Evolutionary conservation across 768 basidiomycete genomes (phyloP).

Genomic region (Psilocybe cubensis): DNA sequence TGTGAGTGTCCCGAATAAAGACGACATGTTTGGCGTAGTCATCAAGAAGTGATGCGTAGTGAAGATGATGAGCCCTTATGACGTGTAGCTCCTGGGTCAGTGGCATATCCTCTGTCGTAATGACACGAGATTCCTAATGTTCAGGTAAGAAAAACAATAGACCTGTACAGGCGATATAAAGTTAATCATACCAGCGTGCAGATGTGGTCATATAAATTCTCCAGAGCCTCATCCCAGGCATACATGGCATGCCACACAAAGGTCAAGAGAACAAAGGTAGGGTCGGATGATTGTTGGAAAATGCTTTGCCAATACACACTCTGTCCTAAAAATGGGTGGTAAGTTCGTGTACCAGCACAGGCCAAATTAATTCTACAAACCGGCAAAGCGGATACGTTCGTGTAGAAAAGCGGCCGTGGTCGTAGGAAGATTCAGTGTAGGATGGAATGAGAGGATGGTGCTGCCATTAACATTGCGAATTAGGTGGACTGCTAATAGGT

Average conservation of each 20-base stretch:
- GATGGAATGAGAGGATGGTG: conserved; percentile 56
- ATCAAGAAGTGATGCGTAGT: conserved; percentile 57
- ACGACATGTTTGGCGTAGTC: conserved; percentile 56
- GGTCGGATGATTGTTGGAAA: conserved; percentile 46
- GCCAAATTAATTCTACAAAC: not conserved
- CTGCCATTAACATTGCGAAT: conserved; percentile 46
- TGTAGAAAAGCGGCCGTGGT: conserved; percentile 47
- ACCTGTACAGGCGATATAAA: not conserved
- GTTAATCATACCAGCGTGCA: conserved; percentile 49
- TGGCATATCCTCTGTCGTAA: conserved; percentile 41
- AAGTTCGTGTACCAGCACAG: not conserved
- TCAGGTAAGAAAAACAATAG: not conserved
- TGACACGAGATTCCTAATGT: conserved; percentile 57
- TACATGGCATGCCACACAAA: conserved; percentile 65
- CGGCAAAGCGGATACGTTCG: conserved; percentile 53
- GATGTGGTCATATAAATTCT: conserved; percentile 54
- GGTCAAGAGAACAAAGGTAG: conserved; percentile 57
- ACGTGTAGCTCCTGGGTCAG: conserved; percentile 61
- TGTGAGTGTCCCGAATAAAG: conserved; percentile 52
- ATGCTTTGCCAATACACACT: conserved; percentile 53
- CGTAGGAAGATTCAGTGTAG: conserved; percentile 37
- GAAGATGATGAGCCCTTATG: conserved; percentile 62
- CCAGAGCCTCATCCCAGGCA: conserved; percentile 64
- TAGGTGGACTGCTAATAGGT: conserved; percentile 52
- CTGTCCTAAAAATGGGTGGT: conserved; percentile 22